These are phyloP conservation scores for Penicillium lividum DNA, from an alignment of 495 filamentous ascomycete genomes.

Conservation along the genomic window DNA sequence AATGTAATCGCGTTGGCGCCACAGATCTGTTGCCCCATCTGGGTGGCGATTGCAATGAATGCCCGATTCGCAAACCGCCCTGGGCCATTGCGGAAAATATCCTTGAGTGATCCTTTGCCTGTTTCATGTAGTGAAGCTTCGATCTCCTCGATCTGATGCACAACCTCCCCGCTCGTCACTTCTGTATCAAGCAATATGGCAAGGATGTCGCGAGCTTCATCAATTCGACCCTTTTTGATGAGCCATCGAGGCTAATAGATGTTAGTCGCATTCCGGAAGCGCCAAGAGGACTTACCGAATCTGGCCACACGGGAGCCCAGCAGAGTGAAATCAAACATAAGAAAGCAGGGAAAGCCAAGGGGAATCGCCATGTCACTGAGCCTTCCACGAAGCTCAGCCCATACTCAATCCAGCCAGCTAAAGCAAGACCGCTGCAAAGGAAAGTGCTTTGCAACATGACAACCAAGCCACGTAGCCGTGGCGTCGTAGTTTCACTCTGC, in stretches of 20 bases:
- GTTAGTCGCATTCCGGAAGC: too few species aligned
- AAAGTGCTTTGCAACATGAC: too few species aligned
- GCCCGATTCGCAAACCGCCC: slow-evolving; percentile 27
- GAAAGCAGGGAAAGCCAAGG: slow-evolving; percentile 47
- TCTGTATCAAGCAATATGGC: slow-evolving; percentile 21
- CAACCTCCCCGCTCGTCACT: slow-evolving; percentile 6
- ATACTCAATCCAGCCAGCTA: slow-evolving; percentile 14
- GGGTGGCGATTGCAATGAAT: slow-evolving; percentile 24
- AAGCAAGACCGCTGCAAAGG: slow-evolving; percentile 30
- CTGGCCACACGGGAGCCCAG: too few species aligned
- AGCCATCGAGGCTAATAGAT: slow-evolving; percentile 48
- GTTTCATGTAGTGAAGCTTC: slow-evolving; percentile 12
- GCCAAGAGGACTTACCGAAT: too few species aligned
- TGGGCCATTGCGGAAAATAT: slow-evolving; percentile 22
- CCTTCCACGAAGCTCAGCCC: slow-evolving; percentile 17
- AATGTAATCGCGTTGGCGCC: slow-evolving; percentile 27
- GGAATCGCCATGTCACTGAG: slow-evolving; percentile 43
- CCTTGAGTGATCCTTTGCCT: slow-evolving; percentile 18
- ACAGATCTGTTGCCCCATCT: slow-evolving; percentile 27
- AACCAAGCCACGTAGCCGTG: too few species aligned
- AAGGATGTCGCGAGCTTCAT: slow-evolving; percentile 30
- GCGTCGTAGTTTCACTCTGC: too few species aligned
- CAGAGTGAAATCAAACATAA: too few species aligned
- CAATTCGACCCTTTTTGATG: slow-evolving; percentile 24
- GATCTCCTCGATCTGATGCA: slow-evolving; percentile 20